Evolutionary conservation across 208 protist genomes (phyloP).

Genomic region (Novymonas esmeraldas): DNA sequence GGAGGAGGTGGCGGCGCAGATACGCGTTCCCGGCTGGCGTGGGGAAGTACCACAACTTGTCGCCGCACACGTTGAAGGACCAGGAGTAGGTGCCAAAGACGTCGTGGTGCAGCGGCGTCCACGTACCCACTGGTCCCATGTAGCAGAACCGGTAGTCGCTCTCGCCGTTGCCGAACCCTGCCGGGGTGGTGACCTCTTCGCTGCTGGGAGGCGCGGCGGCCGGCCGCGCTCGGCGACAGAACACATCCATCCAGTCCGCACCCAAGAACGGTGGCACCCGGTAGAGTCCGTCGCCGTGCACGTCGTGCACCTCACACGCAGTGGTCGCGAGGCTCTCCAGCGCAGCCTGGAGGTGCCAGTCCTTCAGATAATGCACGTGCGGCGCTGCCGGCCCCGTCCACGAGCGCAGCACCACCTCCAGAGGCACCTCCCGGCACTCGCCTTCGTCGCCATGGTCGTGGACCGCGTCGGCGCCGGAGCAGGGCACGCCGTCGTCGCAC

Average conservation of each 20-base stretch:
- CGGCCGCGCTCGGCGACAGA: no score
- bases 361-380: conserved; percentile 64
- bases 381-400: conserved; percentile 4
- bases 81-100: conserved; percentile 90
- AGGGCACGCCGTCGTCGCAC: not conserved
- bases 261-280: conserved; percentile 73
- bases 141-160: conserved; percentile 89
- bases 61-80: conserved; percentile 87
- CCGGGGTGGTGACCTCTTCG: not conserved
- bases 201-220: not conserved
- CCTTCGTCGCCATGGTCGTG: conserved; percentile 1
- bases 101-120: conserved; percentile 85
- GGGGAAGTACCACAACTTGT: conserved; percentile 88
- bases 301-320: conserved; percentile 1
- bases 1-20: conserved; percentile 33
- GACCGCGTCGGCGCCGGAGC: not conserved
- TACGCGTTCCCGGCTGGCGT: conserved; percentile 45
- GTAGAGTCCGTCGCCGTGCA: conserved; percentile 60
- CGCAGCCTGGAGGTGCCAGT: conserved; percentile 79
- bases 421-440: conserved; percentile 11
- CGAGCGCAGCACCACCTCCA: conserved; percentile 19
- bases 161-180: conserved; percentile 58
- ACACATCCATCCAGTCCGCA: conserved; percentile 79
- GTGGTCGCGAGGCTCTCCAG: conserved; percentile 28
- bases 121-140: conserved; percentile 65